Evolutionary conservation across 2,329 filamentous ascomycete species (phyloP).

Genomic region (Colletotrichum cereale): DNA sequence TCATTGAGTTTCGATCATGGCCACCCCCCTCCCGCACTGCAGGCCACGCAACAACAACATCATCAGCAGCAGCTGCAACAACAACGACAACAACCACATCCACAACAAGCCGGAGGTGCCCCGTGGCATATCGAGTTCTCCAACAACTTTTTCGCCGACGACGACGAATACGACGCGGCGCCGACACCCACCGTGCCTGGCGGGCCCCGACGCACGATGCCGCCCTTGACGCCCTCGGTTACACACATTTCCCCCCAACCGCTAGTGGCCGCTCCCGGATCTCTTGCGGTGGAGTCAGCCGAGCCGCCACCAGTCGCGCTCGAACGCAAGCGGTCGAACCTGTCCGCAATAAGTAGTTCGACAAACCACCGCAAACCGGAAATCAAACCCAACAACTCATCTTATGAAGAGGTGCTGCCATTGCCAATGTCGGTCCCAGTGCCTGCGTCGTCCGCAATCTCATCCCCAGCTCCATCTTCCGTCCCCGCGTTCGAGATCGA

Average conservation of each 20-base stretch:
- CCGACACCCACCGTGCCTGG: slow-evolving; percentile 87
- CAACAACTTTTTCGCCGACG: slow-evolving; percentile 60
- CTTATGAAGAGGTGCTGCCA: slow-evolving; percentile 12
- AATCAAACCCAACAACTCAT: slow-evolving; percentile 6
- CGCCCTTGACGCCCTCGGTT: slow-evolving; percentile 21
- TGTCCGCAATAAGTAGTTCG: slow-evolving; percentile 31
- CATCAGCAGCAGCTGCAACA: not conserved
- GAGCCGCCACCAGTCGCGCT: slow-evolving; percentile 27
- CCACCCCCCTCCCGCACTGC: slow-evolving; percentile 54
- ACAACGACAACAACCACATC: not conserved
- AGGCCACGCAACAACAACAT: slow-evolving; percentile 35
- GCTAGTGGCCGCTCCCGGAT: slow-evolving; percentile 11
- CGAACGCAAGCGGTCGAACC: slow-evolving; percentile 29
- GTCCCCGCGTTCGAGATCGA: slow-evolving; percentile 57
- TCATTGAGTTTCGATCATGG: slow-evolving; percentile 83
- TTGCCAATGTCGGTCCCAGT: slow-evolving; percentile 35
- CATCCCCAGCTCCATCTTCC: slow-evolving; percentile 51
- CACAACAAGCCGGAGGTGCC: slow-evolving; percentile 40
- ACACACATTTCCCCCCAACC: slow-evolving; percentile 40
- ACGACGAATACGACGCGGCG: slow-evolving; percentile 79
- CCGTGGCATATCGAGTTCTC: slow-evolving; percentile 63
- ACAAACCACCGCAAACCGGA: slow-evolving; percentile 30
- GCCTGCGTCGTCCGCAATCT: slow-evolving; percentile 44
- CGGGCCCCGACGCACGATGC: slow-evolving; percentile 71
- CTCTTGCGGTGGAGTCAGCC: slow-evolving; percentile 23